Percentiles rank a stretch among this genome's conserved stretches.
Conservation (phyloP, 2,329 filamentous ascomycete genomes). For the Verticillium nonalfalfae region DNA sequence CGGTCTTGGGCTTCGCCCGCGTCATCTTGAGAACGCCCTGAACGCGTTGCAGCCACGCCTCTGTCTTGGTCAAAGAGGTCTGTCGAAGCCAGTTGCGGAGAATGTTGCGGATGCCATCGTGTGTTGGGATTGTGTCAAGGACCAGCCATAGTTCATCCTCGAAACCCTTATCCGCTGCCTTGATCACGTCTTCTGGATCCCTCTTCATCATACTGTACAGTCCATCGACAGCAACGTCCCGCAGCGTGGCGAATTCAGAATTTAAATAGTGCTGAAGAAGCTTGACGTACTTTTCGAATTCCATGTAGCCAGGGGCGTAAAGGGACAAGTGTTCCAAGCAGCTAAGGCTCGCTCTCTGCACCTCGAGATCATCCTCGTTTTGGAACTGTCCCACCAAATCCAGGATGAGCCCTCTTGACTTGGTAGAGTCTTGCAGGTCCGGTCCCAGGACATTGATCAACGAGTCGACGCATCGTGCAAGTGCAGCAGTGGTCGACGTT, state of each 20-base stretch:
- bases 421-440: conserved; percentile 86
- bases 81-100: conserved; percentile 92
- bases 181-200: conserved; percentile 75
- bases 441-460: conserved; percentile 94
- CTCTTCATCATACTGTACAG: conserved; percentile 94
- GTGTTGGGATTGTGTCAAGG: conserved; percentile 69
- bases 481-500: conserved; percentile 71
- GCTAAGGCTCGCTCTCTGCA: conserved; percentile 70
- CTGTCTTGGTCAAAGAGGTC: conserved; percentile 73
- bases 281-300: conserved; percentile 78
- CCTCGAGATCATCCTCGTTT: conserved; percentile 56
- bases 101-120: conserved; percentile 78
- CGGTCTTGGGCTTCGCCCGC: conserved; percentile 56
- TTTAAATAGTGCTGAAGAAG: conserved; percentile 72
- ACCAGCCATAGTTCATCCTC: conserved; percentile 91
- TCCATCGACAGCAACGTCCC: conserved; percentile 78
- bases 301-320: conserved; percentile 83
- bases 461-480: conserved; percentile 88
- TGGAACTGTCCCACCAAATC: conserved; percentile 80
- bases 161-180: conserved; percentile 67
- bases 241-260: conserved; percentile 61
- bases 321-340: conserved; percentile 89
- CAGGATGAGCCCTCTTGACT: conserved; percentile 87
- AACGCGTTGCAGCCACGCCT: conserved; percentile 81
- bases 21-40: conserved; percentile 88